A percentile compares a stretch with the other conserved stretches of the same genome.
Evolutionary conservation across 1,284 basidiomycete species (phyloP).

Genomic region (Tilletiopsis washingtonensis): DNA sequence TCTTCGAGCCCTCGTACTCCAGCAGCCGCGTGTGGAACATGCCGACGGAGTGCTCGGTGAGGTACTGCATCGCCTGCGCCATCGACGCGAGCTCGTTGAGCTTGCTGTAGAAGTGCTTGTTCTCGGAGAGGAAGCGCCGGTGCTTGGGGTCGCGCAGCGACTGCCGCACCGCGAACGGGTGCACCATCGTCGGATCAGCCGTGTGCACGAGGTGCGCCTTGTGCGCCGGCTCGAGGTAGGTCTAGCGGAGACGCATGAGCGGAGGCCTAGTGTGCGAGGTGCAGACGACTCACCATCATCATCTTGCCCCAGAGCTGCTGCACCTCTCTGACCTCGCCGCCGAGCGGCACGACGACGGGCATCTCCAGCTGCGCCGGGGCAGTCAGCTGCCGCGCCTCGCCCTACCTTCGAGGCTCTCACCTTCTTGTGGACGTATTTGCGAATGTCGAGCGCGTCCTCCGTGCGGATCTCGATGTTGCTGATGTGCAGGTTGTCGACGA

Average conservation of each 20-base stretch:
- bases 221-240: conserved; percentile 23
- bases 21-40: conserved; percentile 47
- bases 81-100: conserved; percentile 26
- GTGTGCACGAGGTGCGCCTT: conserved; percentile 26
- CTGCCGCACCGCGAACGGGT: conserved; percentile 14
- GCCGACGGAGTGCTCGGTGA: conserved; percentile 63
- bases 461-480: conserved; percentile 90
- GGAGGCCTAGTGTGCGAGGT: not conserved
- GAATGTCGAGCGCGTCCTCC: conserved; percentile 80
- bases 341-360: conserved; percentile 30
- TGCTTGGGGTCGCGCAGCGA: not conserved
- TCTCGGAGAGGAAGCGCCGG: not conserved
- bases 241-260: not conserved
- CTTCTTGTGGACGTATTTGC: conserved; percentile 81
- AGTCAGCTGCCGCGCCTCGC: too few species aligned
- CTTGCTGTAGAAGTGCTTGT: not conserved
- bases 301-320: conserved; percentile 44
- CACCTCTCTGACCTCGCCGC: conserved; percentile 30
- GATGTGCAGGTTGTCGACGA: conserved; percentile 94
- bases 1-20: conserved; percentile 46
- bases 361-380: conserved; percentile 20
- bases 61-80: conserved; percentile 37
- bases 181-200: conserved; percentile 28
- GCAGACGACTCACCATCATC: conserved; percentile 38
- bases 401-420: too few species aligned